phyloP scores from a whole-genome alignment of 1,284 basidiomycete genomes.

The Porogramme epimiltina region DNA sequence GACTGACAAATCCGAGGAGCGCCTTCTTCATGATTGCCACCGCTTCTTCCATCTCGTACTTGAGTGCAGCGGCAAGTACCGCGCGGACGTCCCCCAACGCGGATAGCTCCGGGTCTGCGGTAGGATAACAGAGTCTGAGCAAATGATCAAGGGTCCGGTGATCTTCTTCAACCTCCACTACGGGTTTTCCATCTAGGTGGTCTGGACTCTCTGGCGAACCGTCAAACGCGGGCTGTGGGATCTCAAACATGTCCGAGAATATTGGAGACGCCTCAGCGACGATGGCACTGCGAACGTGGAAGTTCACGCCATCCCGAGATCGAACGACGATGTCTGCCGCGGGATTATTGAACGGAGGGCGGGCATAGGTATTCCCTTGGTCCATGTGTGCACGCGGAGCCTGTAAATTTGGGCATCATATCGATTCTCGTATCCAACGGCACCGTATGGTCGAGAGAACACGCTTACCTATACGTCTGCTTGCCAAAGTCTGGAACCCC shows the following conservation, averaged over 20 bases:
- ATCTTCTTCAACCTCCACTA: conserved; percentile 33
- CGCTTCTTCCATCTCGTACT: conserved; percentile 25
- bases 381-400: not conserved
- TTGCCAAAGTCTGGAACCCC: too few species aligned
- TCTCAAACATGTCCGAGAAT: conserved; percentile 40
- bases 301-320: conserved; percentile 38
- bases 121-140: conserved; percentile 41
- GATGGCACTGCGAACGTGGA: conserved; percentile 35
- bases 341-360: conserved; percentile 9
- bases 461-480: too few species aligned
- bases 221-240: conserved; percentile 24
- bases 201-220: not conserved
- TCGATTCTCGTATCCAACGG: too few species aligned
- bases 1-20: conserved; percentile 2
- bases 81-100: conserved; percentile 7
- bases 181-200: conserved; percentile 10
- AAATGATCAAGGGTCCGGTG: conserved; percentile 34
- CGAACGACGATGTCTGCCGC: conserved; percentile 28
- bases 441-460: too few species aligned
- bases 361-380: not conserved
- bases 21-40: conserved; percentile 3
- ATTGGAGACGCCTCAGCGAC: conserved; percentile 42
- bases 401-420: too few species aligned
- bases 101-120: conserved; percentile 20
- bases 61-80: conserved; percentile 20